Evolutionary conservation across 331 rosid species (phyloP).

Genomic region (Pyrus hybrid): DNA sequence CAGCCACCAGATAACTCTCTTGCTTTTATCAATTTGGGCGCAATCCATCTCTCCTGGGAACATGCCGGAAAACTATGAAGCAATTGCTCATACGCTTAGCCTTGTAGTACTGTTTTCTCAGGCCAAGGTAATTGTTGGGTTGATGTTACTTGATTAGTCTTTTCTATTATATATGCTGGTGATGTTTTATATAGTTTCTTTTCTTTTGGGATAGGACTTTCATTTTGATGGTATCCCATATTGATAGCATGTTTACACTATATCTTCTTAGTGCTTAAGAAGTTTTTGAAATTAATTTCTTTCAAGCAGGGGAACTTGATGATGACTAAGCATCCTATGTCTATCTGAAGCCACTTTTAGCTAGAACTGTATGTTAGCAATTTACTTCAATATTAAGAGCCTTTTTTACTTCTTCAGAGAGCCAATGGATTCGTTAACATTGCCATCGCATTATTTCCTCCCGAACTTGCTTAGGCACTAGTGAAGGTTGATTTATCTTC

Average conservation of each 20-base stretch:
- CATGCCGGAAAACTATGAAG: conserved; percentile 86
- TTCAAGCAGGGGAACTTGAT: not conserved
- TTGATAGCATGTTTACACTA: not conserved
- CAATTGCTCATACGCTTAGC: conserved; percentile 72
- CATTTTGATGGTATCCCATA: not conserved
- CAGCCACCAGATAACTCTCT: conserved; percentile 61
- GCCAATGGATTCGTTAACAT: not conserved
- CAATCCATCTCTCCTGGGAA: conserved; percentile 71
- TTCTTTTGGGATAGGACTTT: not conserved
- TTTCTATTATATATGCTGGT: conserved; percentile 13
- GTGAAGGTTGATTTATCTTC: not conserved
- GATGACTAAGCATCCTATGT: not conserved
- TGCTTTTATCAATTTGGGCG: conserved; percentile 79
- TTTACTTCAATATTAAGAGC: not conserved
- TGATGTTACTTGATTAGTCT: conserved; percentile 2
- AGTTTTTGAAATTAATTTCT: not conserved
- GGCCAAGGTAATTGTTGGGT: conserved; percentile 55
- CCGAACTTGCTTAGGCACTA: not conserved
- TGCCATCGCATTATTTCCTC: not conserved
- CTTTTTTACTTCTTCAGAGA: not conserved
- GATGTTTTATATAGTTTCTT: not conserved
- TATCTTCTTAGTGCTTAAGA: not conserved
- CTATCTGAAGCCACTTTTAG: not conserved
- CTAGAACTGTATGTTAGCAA: not conserved
- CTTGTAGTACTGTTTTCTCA: conserved; percentile 69